phyloP scores from a whole-genome alignment of 768 basidiomycete genomes.

The Podaxis sp. region DNA sequence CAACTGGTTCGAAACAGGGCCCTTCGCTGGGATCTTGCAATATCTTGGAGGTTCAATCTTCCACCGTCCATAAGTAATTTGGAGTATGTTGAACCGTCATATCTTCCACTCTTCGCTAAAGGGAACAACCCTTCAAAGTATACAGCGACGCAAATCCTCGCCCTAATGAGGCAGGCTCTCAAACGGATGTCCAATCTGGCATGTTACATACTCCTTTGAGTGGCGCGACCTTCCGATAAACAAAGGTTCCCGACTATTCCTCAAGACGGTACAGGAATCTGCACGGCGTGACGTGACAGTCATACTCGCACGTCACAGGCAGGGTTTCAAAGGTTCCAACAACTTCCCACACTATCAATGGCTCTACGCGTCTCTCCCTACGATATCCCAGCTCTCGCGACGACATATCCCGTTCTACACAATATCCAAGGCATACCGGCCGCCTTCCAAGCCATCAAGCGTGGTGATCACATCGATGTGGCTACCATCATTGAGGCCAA shows the following conservation, averaged over 20 bases:
- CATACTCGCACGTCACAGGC: too few relatives aligned
- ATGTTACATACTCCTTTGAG: constrained; percentile 1
- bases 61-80: too few relatives aligned
- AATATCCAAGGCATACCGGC: too few relatives aligned
- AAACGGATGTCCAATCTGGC: background rate
- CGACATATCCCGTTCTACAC: too few relatives aligned
- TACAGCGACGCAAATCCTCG: background rate
- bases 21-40: background rate
- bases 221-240: constrained; percentile 3
- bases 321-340: too few relatives aligned
- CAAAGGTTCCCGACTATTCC: background rate
- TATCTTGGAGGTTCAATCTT: background rate
- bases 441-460: too few relatives aligned
- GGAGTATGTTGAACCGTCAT: background rate
- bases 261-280: background rate
- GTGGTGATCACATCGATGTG: too few relatives aligned
- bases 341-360: too few relatives aligned
- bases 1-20: constrained; percentile 24
- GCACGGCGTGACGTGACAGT: too few relatives aligned
- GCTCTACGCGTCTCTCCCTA: too few relatives aligned
- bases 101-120: background rate
- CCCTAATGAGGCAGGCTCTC: background rate
- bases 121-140: background rate
- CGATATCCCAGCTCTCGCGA: too few relatives aligned
- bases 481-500: too few relatives aligned